Base-by-base conservation (phyloP, 2,329 filamentous ascomycete genomes). In the Chaetothyriales sp. region DNA sequence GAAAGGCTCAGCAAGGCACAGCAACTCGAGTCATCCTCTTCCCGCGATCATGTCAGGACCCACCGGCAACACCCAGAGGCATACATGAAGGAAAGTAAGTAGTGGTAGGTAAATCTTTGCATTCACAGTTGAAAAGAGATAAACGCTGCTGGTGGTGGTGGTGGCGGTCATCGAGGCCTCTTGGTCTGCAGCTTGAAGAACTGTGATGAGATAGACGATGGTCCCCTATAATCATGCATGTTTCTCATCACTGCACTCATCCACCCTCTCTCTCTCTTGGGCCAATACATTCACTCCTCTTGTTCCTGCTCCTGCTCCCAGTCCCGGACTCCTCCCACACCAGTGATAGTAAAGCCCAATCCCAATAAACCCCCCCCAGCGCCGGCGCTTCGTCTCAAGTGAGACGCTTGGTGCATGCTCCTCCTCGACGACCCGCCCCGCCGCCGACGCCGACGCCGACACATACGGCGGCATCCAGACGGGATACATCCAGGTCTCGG, bases 351-450 rank as follows among this genome's bases (percentile, higher is more conserved):
- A n/a, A n/a, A n/a, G n/a, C n/a, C 22, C 3, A 25, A 25, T 25
- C 22, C 70, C 70, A 51, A 71, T 69, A 53, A 72, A 72, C 5
- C 62, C 55, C 1, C 69, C 70, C 44, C 69, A 68, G n/a, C 68
- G 56, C 2, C 65, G 53, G 6, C 69, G 53, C 57, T 71, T 71
- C 0, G 61, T 66, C 10, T 65, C 59, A 2, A 71, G 50, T 49
- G 63, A 61, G 1, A 66, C 56, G 22, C 22, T 3, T 25, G 22
- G 6, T 25, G 22, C 22, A 3, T 25, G n/a, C n/a, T n/a, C n/a
- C n/a, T n/a, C n/a, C n/a, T n/a, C n/a, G n/a, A n/a, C n/a, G 10
- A 28, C 18, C 18, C 45, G 22, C 18, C 2, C 18, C 18, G 45
- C 45, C 18, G 20, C 20, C 44, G 44, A 3, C 15, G 20, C 8